A percentile compares a stretch with the other conserved stretches of the same genome.
These are phyloP conservation scores for Yamadazyma phyllophila DNA, from an alignment of 805 yeast species.

Conservation along the genomic window DNA sequence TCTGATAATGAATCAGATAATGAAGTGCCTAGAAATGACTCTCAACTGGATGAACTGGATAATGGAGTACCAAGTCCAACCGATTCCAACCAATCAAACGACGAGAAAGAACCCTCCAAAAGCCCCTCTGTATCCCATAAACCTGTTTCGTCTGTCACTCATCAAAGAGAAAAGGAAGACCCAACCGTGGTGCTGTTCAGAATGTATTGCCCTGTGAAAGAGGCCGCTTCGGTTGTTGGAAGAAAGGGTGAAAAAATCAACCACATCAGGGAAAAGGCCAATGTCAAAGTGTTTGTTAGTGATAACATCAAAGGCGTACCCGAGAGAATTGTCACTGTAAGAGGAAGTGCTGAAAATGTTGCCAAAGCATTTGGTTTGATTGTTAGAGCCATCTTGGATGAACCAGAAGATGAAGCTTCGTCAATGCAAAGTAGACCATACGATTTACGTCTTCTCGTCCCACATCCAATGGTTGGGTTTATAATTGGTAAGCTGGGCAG, in stretches of 20 bases:
- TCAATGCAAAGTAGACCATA: conserved; percentile 52
- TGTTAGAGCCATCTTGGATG: conserved; percentile 62
- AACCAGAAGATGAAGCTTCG: conserved; percentile 63
- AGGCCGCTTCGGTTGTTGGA: conserved; percentile 75
- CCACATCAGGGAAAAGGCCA: conserved; percentile 60
- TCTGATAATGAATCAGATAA: not conserved
- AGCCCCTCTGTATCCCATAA: conserved; percentile 25
- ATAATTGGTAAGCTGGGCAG: conserved; percentile 77
- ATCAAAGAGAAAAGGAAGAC: conserved; percentile 40
- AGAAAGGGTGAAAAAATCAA: conserved; percentile 75
- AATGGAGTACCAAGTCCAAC: no score
- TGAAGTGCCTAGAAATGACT: not conserved
- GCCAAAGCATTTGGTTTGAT: conserved; percentile 81
- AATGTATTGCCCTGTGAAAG: conserved; percentile 72
- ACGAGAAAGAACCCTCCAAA: not conserved
- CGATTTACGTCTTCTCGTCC: conserved; percentile 61
- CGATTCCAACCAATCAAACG: not conserved
- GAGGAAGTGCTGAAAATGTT: conserved; percentile 74
- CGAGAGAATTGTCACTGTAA: conserved; percentile 70
- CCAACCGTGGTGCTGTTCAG: conserved; percentile 66
- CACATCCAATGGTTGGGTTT: conserved; percentile 77
- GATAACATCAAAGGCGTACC: conserved; percentile 70
- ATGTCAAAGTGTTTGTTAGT: conserved; percentile 65
- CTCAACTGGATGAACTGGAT: no score
- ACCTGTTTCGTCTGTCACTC: conserved; percentile 2